Conservation (phyloP, 352 stramenopile genomes). For the Phytopythium chamaehyphon region DNA sequence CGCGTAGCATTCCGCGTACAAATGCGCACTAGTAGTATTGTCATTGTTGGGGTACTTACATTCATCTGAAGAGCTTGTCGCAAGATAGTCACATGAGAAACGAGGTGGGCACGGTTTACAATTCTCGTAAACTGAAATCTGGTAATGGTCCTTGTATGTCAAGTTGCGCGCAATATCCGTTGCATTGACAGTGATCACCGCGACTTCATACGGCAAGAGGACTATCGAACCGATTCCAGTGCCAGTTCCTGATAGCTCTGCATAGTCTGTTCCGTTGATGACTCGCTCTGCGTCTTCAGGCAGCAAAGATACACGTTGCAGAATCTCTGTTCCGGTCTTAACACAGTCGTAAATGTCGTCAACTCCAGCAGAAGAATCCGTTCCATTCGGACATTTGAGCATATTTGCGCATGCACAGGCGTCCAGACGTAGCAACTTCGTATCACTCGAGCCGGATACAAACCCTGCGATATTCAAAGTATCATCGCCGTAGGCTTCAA, state of each 20-base stretch:
- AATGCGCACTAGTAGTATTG: conserved; percentile 26
- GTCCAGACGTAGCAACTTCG: conserved; percentile 76
- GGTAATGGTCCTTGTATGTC: conserved; percentile 96
- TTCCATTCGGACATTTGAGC: conserved; percentile 95
- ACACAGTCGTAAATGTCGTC: conserved; percentile 86
- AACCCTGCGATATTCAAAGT: conserved; percentile 79
- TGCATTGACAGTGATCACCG: conserved; percentile 92
- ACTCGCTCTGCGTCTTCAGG: conserved; percentile 47
- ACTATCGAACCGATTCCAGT: conserved; percentile 56
- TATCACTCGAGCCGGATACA: conserved; percentile 17
- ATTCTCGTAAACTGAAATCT: conserved; percentile 91
- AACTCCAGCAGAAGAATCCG: conserved; percentile 54
- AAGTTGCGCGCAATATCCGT: conserved; percentile 89
- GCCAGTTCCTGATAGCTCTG: conserved; percentile 63
- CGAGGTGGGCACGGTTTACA: conserved; percentile 94
- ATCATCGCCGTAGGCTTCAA: conserved; percentile 86
- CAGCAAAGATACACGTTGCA: conserved; percentile 85
- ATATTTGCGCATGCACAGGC: conserved; percentile 92
- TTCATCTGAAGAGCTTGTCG: conserved; percentile 20
- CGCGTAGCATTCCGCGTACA: conserved; percentile 49
- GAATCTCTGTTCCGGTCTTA: conserved; percentile 87
- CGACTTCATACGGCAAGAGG: conserved; percentile 89
- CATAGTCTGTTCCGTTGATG: conserved; percentile 61
- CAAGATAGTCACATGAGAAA: conserved; percentile 84
- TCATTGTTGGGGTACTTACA: conserved; percentile 72